Evolutionary conservation across 257 asterid genomes (phyloP).

Genomic region (Ocimum tenuiflorum): DNA sequence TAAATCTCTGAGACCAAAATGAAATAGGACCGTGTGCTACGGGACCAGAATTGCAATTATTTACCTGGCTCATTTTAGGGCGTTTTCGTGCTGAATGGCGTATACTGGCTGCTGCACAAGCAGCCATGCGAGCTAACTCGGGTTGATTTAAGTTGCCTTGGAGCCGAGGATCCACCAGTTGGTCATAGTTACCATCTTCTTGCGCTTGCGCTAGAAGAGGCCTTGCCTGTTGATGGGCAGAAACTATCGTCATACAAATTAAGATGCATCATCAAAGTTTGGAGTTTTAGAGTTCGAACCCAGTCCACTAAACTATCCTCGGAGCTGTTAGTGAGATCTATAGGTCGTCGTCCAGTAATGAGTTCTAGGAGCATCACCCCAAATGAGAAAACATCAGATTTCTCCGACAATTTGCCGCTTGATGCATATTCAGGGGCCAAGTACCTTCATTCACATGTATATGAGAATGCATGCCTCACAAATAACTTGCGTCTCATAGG

Average conservation of each 20-base stretch:
- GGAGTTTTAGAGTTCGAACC: conserved; percentile 5
- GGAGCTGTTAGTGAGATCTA: conserved; percentile 44
- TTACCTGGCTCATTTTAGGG: conserved; percentile 86
- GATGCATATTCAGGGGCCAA: conserved; percentile 94
- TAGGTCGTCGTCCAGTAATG: conserved; percentile 73
- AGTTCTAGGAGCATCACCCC: conserved; percentile 93
- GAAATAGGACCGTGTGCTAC: no score
- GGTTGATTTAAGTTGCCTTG: conserved; percentile 36
- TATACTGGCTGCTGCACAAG: conserved; percentile 69
- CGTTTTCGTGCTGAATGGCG: conserved; percentile 92
- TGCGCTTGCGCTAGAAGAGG: conserved; percentile 58
- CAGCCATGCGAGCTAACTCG: conserved; percentile 57
- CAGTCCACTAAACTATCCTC: conserved; percentile 92
- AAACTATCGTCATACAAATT: no score
- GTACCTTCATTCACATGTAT: conserved; percentile 44
- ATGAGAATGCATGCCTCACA: no score
- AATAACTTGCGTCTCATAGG: no score
- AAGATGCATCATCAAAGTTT: no score
- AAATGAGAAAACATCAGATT: conserved; percentile 85
- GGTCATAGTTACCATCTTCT: conserved; percentile 49
- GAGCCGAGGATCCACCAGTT: conserved; percentile 62
- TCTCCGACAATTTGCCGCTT: conserved; percentile 75
- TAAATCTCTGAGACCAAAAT: no score
- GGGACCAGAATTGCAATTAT: no score
- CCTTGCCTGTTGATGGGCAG: conserved; percentile 31